Evolutionary conservation across 2,329 filamentous ascomycete genomes (phyloP).

Genomic region (Calonectria leucothoes): DNA sequence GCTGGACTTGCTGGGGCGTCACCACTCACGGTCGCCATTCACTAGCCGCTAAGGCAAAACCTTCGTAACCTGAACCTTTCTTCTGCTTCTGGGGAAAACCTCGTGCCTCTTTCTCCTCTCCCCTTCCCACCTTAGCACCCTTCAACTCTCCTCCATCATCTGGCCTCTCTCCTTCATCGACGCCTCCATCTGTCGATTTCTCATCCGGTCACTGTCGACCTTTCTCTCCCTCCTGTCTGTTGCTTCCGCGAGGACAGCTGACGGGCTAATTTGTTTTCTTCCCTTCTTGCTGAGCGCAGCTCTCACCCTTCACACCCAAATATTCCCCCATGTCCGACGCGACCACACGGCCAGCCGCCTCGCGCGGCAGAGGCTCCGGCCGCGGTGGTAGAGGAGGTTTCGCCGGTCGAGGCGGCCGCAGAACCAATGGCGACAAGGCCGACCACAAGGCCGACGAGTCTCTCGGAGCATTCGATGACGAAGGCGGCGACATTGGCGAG

Average conservation of each 20-base stretch:
- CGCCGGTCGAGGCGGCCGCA: conserved; percentile 77
- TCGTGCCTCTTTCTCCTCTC: conserved; percentile 45
- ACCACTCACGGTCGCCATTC: conserved; percentile 33
- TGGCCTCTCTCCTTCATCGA: conserved; percentile 44
- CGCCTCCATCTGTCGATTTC: conserved; percentile 45
- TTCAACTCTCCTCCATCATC: conserved; percentile 41
- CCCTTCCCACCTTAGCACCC: conserved; percentile 43
- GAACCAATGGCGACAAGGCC: conserved; percentile 78
- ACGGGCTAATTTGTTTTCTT: conserved; percentile 47
- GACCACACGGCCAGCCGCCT: conserved; percentile 83
- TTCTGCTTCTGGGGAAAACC: conserved; percentile 53
- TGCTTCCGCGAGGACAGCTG: conserved; percentile 52
- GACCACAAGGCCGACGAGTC: conserved; percentile 69
- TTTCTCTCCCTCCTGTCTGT: conserved; percentile 46
- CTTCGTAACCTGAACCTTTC: conserved; percentile 51
- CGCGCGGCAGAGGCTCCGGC: conserved; percentile 90
- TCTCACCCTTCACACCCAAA: conserved; percentile 49
- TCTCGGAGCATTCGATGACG: conserved; percentile 75
- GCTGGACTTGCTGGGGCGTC: conserved; percentile 37
- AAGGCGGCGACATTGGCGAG: conserved; percentile 85
- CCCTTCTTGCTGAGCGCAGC: conserved; percentile 46
- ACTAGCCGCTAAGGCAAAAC: conserved; percentile 51
- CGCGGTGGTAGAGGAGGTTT: conserved; percentile 87
- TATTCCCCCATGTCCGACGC: conserved; percentile 87
- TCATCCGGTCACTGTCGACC: conserved; percentile 44